A percentile compares a stretch with the other conserved stretches of the same genome.
Conservation (phyloP, 352 stramenopile genomes). For the Globisporangium polare region DNA sequence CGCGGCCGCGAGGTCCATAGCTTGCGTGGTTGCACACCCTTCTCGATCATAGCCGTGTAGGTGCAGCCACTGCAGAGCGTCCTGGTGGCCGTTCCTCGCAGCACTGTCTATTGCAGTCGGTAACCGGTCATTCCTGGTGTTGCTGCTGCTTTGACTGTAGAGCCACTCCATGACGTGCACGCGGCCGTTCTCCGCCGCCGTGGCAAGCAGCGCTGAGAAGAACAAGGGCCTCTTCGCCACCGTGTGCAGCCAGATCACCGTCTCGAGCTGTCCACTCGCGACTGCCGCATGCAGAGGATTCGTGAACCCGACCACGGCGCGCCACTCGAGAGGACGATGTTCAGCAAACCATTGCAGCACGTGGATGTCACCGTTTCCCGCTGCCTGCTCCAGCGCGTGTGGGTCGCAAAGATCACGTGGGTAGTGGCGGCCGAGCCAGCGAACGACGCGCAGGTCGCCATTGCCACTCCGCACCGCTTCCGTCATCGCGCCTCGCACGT, state of each 20-base stretch:
- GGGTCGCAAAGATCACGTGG: slow-evolving; percentile 1
- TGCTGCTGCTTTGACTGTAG: neutral
- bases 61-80: slow-evolving; percentile 59
- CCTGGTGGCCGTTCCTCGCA: slow-evolving; percentile 45
- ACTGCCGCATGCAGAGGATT: neutral
- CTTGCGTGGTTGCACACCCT: slow-evolving; percentile 19
- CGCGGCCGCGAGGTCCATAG: neutral
- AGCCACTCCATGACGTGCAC: slow-evolving; percentile 8
- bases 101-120: slow-evolving; percentile 62
- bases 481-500: slow-evolving; percentile 1
- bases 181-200: slow-evolving; percentile 7
- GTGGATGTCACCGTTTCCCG: neutral
- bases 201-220: neutral
- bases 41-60: slow-evolving; percentile 27
- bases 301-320: slow-evolving; percentile 2
- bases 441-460: neutral
- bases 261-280: neutral
- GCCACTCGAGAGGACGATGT: neutral
- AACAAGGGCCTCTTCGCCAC: neutral
- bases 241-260: neutral
- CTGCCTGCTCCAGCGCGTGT: neutral
- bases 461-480: neutral
- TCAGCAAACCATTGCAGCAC: slow-evolving; percentile 7
- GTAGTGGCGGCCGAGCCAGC: slow-evolving; percentile 6
- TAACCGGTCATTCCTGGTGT: neutral